A percentile compares a stretch with the other conserved stretches of the same genome.
These are phyloP conservation scores for Staphylotrichum longicolle DNA, from an alignment of 495 filamentous ascomycete species.

Conservation along the genomic window DNA sequence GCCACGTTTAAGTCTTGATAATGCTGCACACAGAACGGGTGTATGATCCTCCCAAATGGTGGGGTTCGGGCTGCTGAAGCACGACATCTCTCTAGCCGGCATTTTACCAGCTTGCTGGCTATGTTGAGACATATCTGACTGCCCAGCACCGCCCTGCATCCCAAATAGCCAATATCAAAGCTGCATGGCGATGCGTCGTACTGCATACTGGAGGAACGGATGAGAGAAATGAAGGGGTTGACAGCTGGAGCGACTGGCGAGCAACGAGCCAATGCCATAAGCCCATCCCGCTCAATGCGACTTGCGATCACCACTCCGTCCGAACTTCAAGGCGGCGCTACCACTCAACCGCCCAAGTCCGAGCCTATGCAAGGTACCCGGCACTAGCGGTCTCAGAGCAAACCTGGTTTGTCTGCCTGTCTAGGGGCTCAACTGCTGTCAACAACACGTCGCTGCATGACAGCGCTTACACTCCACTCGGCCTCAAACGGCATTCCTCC, in stretches of 20 bases:
- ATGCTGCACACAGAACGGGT: constrained; percentile 22
- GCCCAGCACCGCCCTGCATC: constrained; percentile 20
- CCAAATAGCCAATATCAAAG: constrained; percentile 34
- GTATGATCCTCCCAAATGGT: constrained; percentile 32
- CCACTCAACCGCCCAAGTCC: constrained; percentile 7
- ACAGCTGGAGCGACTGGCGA: constrained; percentile 2
- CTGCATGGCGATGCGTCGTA: constrained; percentile 27
- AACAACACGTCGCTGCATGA: constrained; percentile 12
- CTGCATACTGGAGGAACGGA: constrained; percentile 27
- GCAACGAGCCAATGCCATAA: constrained; percentile 28
- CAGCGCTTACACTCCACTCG: constrained; percentile 6
- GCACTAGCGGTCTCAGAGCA: constrained; percentile 20
- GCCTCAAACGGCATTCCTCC: constrained; percentile 13
- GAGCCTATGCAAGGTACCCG: constrained; percentile 37
- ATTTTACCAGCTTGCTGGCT: constrained; percentile 43
- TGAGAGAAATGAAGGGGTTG: constrained; percentile 30
- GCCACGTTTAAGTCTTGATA: too few species aligned
- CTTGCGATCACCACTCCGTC: constrained; percentile 23
- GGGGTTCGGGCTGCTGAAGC: constrained; percentile 22
- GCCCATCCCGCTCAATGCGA: constrained; percentile 14
- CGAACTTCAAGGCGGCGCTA: constrained; percentile 13
- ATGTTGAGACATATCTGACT: constrained; percentile 27
- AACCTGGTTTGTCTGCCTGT: constrained; percentile 22
- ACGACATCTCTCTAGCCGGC: constrained; percentile 32
- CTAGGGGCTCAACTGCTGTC: not conserved